Base-by-base conservation (phyloP, 176 grass and related monocot species). In the Lolium multiflorum region DNA sequence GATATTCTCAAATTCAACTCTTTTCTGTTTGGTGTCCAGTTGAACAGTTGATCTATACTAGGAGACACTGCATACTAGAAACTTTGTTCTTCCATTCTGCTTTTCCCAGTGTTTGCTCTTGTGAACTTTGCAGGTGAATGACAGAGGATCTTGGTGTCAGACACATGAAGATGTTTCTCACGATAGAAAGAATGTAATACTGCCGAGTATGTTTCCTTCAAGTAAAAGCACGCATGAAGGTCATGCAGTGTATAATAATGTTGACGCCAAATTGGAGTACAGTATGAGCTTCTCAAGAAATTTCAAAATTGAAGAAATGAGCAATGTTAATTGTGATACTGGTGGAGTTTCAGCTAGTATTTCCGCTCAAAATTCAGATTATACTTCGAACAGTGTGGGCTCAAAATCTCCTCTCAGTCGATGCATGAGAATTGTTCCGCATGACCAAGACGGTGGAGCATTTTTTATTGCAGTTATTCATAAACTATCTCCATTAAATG, bases 381-480 rank as follows among this genome's bases (percentile, higher is more conserved):
- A 22, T 43, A 26, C 39, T 64, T 84, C 39, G 18, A 74, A 26
- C 47, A 49, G 14, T 64, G 56, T 65, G 28, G 78, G 89, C 77
- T 94, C 92, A 82, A 77, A 72, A 62, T 93, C 91, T 86, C 97
- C 92, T 18, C 87, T 98, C 16, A 76, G 87, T 63, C 82, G 66
- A 24, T 94, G 97, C 87, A 92, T 98, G 92, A 98, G 97, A 82
- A 94, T 98, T 77, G 67, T 98, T 88, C 97, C 97, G 60, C 92
- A 96, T 78, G 97, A 98, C 69, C 94, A 98, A 71, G 95, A 98
- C 38, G 94, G 86, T 0, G 94, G 96, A 35, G 97, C 97, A 35
- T 98, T 98, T 89, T 98, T 98, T 67, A 96, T 98, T 68, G 88
- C 97, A 57, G 97, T 98, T 88, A 77, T 98, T 74, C 90, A 87